Conservation (phyloP, 176 grass and related monocot genomes). For the Cocos nucifera region DNA sequence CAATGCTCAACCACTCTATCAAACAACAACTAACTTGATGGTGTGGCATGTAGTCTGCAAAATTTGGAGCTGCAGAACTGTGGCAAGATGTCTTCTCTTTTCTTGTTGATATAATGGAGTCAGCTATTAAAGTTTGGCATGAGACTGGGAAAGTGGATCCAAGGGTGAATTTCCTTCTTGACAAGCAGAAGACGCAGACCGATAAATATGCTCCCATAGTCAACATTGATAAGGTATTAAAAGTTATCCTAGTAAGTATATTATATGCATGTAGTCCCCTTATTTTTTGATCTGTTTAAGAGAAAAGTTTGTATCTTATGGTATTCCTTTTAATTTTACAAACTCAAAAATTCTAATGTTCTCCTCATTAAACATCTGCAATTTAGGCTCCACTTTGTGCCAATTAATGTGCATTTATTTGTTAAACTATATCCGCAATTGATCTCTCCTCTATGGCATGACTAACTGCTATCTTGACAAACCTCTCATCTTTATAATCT, state of each 20-base stretch:
- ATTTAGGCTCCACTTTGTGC: too few relatives aligned
- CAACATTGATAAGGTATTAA: conserved; percentile 76
- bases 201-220: conserved; percentile 61
- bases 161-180: conserved; percentile 77
- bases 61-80: conserved; percentile 37
- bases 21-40: conserved; percentile 1
- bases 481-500: too few relatives aligned
- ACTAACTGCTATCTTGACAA: too few relatives aligned
- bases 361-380: too few relatives aligned
- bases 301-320: too few relatives aligned
- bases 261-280: background rate
- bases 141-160: conserved; percentile 65
- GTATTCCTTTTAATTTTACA: too few relatives aligned
- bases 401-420: too few relatives aligned
- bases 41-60: conserved; percentile 40
- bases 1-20: too few relatives aligned
- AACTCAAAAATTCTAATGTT: too few relatives aligned
- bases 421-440: too few relatives aligned
- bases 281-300: too few relatives aligned
- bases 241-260: background rate
- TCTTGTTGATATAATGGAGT: conserved; percentile 64
- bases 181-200: conserved; percentile 69
- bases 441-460: too few relatives aligned
- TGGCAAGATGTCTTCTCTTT: conserved; percentile 49
- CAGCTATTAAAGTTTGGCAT: conserved; percentile 73